These are phyloP conservation scores for Populus hybrid DNA, from an alignment of 441 rosid genomes.

Conservation along the genomic window DNA sequence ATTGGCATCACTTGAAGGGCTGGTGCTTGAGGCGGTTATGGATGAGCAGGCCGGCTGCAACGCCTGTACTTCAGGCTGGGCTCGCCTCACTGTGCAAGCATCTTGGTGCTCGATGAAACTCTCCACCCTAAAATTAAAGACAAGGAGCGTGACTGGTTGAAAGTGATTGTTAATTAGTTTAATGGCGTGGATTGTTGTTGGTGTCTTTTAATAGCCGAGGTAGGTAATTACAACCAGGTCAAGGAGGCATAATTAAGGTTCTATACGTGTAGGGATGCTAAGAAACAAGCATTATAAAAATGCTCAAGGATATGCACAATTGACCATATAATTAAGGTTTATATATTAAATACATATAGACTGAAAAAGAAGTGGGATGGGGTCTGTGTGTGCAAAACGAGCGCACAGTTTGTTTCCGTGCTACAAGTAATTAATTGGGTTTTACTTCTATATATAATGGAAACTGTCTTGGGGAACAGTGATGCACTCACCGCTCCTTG, in stretches of 20 bases:
- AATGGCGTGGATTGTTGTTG: slow-evolving; percentile 9
- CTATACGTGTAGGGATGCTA: slow-evolving; percentile 33
- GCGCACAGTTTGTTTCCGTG: neutral
- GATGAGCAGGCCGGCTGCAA: slow-evolving; percentile 62
- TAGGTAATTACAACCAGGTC: slow-evolving; percentile 7
- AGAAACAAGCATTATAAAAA: slow-evolving; percentile 37
- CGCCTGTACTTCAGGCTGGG: slow-evolving; percentile 44
- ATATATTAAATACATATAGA: slow-evolving; percentile 11
- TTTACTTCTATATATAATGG: slow-evolving; percentile 1
- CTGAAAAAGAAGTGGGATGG: slow-evolving; percentile 16
- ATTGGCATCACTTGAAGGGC: slow-evolving; percentile 75
- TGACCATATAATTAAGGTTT: slow-evolving; percentile 22
- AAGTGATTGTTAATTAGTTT: slow-evolving; percentile 4
- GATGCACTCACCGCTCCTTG: neutral
- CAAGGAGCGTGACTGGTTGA: slow-evolving; percentile 8
- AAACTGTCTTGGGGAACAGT: slow-evolving; percentile 26
- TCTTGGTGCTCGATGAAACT: slow-evolving; percentile 99
- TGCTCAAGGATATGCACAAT: slow-evolving; percentile 21
- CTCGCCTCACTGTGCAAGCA: slow-evolving; percentile 54
- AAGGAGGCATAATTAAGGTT: slow-evolving; percentile 9
- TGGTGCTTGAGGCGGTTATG: slow-evolving; percentile 80
- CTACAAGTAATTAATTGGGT: neutral
- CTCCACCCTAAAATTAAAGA: slow-evolving; percentile 61
- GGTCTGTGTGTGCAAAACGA: slow-evolving; percentile 16
- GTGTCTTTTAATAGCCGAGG: slow-evolving; percentile 2